A percentile compares a stretch with the other conserved stretches of the same genome.
phyloP scores from a whole-genome alignment of 495 filamentous ascomycete genomes.

The Xylaria flabelliformis region DNA sequence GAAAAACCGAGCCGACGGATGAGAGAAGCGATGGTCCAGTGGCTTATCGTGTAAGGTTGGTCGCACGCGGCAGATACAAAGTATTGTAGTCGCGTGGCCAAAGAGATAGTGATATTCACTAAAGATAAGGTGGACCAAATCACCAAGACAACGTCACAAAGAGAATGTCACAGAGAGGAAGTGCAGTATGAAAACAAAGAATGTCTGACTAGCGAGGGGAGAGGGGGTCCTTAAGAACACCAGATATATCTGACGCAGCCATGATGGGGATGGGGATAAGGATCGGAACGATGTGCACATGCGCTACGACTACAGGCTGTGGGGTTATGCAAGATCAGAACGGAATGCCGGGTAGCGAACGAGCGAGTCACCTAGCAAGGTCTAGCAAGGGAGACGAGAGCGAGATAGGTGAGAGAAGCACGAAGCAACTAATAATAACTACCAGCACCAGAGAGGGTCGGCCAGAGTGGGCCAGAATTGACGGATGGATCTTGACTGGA shows the following conservation, averaged over 20 bases:
- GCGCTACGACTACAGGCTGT: constrained; percentile 13
- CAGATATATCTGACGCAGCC: constrained; percentile 15
- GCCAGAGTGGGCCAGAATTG: constrained; percentile 4
- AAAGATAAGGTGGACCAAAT: not conserved
- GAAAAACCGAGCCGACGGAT: not conserved
- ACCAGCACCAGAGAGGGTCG: constrained; percentile 2
- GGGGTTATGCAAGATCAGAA: constrained; percentile 2
- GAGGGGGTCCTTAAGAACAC: not conserved
- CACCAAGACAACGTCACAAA: not conserved
- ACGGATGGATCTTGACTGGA: not conserved
- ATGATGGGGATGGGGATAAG: constrained; percentile 11
- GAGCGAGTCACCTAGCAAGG: not conserved
- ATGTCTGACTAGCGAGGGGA: not conserved
- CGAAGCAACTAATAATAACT: not conserved
- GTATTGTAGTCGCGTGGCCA: not conserved
- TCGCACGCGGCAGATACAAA: not conserved
- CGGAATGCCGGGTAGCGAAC: not conserved
- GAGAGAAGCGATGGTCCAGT: not conserved
- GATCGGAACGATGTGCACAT: not conserved
- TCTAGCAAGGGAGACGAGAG: too few relatives aligned
- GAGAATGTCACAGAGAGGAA: not conserved
- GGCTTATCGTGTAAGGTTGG: not conserved
- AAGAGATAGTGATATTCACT: not conserved
- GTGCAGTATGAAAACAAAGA: not conserved
- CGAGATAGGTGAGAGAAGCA: not conserved